Evolutionary conservation across 2,329 filamentous ascomycete species (phyloP).

Genomic region (Apiospora phragmitis): DNA sequence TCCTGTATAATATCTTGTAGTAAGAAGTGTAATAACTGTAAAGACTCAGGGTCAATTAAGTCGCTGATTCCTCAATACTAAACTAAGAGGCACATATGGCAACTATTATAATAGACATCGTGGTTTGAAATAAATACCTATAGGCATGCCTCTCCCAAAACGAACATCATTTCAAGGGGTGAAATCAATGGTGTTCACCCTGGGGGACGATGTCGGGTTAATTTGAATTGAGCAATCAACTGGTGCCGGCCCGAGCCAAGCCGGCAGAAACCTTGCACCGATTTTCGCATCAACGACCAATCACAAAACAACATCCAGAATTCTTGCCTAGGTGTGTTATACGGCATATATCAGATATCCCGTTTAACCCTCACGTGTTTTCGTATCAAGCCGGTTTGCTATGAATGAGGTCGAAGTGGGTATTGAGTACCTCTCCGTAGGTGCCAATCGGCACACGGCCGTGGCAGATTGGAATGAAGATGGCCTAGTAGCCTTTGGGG

Average conservation of each 20-base stretch:
- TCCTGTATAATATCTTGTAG: background rate
- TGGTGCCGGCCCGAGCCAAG: background rate
- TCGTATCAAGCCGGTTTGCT: background rate
- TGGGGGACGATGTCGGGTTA: background rate
- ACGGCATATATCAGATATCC: background rate
- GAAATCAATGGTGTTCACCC: background rate
- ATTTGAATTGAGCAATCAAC: background rate
- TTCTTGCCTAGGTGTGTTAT: background rate
- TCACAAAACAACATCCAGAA: conserved; percentile 3
- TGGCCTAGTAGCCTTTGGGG: conserved; percentile 82
- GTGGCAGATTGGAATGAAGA: conserved; percentile 83
- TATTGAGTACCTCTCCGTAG: conserved; percentile 66
- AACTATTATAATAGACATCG: background rate
- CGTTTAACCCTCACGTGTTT: background rate
- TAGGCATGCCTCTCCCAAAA: background rate
- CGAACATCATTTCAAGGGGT: background rate
- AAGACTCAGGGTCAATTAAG: background rate
- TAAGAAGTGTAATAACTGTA: background rate
- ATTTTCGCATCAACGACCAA: conserved; percentile 4
- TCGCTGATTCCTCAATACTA: background rate
- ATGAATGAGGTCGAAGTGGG: conserved; percentile 32
- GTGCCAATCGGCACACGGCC: conserved; percentile 86
- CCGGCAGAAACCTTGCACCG: background rate
- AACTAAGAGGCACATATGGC: background rate
- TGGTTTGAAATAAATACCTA: background rate